These are phyloP conservation scores for Fomitopsis betulina DNA, from an alignment of 1,284 basidiomycete genomes.

Conservation along the genomic window DNA sequence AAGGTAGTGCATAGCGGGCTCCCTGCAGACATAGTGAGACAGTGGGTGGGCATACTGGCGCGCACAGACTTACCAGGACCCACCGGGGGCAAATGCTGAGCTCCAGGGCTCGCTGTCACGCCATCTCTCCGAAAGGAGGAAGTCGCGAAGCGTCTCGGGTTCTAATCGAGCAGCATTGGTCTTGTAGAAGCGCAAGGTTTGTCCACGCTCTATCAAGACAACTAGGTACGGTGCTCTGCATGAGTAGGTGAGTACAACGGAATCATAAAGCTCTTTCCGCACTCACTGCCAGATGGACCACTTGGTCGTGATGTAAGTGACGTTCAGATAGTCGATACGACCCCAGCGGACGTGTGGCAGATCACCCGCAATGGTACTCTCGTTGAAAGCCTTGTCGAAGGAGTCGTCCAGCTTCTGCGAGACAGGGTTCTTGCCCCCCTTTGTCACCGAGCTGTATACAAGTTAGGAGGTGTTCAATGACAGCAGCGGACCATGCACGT, in stretches of 20 bases:
- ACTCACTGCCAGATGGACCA: conserved; percentile 77
- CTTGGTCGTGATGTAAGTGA: conserved; percentile 74
- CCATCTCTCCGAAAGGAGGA: conserved; percentile 59
- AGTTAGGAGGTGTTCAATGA: neutral
- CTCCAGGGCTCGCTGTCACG: conserved; percentile 55
- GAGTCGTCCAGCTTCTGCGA: conserved; percentile 64
- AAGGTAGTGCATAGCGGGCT: conserved; percentile 61
- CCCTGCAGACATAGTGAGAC: conserved; percentile 35
- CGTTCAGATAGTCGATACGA: conserved; percentile 77
- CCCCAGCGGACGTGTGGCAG: conserved; percentile 70
- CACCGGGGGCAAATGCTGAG: conserved; percentile 62
- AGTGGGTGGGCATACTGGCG: conserved; percentile 3
- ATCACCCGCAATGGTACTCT: conserved; percentile 53
- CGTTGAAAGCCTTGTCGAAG: conserved; percentile 69
- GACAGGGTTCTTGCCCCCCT: conserved; percentile 52
- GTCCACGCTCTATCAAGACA: conserved; percentile 60
- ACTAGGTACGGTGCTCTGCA: conserved; percentile 67
- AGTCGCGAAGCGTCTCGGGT: conserved; percentile 54
- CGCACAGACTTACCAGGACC: conserved; percentile 48
- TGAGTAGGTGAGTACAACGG: neutral
- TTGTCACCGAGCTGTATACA: conserved; percentile 52
- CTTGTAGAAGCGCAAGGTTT: conserved; percentile 69
- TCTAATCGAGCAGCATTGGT: conserved; percentile 55
- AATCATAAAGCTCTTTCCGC: neutral
- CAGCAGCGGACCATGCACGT: conserved; percentile 23